Conservation (phyloP, 345 rosid species). For the Chamaenerion angustifolium region DNA sequence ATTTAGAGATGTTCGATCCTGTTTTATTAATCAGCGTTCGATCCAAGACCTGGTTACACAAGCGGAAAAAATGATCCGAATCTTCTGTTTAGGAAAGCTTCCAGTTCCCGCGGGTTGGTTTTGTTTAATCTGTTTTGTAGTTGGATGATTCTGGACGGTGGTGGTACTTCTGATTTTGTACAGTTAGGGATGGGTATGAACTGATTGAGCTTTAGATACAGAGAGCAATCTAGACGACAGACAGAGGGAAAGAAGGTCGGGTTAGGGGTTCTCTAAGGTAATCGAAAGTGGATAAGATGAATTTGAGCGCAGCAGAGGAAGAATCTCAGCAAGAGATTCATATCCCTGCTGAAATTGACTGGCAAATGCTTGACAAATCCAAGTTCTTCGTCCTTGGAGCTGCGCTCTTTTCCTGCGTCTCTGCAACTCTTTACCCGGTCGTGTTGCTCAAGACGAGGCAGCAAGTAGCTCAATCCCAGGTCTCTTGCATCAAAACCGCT, state of each 20-base stretch:
- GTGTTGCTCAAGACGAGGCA: constrained; percentile 79
- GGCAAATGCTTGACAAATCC: constrained; percentile 88
- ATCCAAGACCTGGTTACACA: constrained; percentile 17
- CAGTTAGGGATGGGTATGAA: neutral
- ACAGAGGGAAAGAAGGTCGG: neutral
- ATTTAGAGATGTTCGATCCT: constrained; percentile 15
- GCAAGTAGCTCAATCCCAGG: constrained; percentile 53
- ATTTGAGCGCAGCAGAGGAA: constrained; percentile 42
- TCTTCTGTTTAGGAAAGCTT: neutral
- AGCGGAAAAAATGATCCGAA: constrained; percentile 10
- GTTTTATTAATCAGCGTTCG: constrained; percentile 9
- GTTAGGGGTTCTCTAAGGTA: neutral
- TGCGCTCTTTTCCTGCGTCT: constrained; percentile 78
- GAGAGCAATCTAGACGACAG: neutral
- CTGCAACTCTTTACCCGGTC: constrained; percentile 63
- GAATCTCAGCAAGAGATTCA: constrained; percentile 38
- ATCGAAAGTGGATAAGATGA: constrained; percentile 38
- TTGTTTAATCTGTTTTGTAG: neutral
- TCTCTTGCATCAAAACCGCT: constrained; percentile 41
- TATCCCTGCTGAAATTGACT: constrained; percentile 54
- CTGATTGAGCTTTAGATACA: neutral
- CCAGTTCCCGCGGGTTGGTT: neutral
- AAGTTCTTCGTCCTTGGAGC: constrained; percentile 87
- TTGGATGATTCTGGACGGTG: neutral
- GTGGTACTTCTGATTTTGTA: neutral